phyloP scores from a whole-genome alignment of 208 protist species.

The Crithidia sp. region DNA sequence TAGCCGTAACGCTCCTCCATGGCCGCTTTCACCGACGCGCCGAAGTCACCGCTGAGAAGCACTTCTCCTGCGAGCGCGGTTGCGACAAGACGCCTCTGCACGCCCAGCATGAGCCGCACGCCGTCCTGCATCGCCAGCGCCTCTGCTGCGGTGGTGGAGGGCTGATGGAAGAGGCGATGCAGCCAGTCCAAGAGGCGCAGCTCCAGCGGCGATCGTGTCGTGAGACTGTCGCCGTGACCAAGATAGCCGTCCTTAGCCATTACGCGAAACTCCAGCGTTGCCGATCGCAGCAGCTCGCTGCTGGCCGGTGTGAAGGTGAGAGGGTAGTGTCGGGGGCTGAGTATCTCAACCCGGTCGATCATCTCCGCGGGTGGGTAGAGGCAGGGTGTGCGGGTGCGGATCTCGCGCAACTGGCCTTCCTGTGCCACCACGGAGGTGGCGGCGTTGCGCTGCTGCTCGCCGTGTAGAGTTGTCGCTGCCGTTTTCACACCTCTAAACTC shows the following conservation, averaged over 20 bases:
- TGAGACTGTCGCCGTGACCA: not conserved
- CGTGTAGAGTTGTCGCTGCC: not conserved
- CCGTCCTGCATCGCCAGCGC: conserved; percentile 67
- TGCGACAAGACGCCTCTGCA: conserved; percentile 5
- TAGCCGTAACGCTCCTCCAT: conserved; percentile 60
- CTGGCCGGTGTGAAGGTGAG: conserved; percentile 34
- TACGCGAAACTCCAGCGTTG: conserved; percentile 26
- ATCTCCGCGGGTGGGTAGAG: conserved; percentile 71
- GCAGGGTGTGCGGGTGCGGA: conserved; percentile 73
- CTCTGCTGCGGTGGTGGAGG: conserved; percentile 28
- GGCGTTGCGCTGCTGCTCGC: too few species aligned
- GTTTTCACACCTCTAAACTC: not conserved
- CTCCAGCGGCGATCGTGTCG: conserved; percentile 32
- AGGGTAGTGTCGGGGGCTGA: conserved; percentile 65
- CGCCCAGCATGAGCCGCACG: conserved; percentile 47
- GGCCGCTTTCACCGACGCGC: conserved; percentile 41
- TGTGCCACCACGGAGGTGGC: conserved; percentile 24
- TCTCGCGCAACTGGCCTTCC: conserved; percentile 27
- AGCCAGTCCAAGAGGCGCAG: conserved; percentile 65
- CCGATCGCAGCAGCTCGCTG: conserved; percentile 19
- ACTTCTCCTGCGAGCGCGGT: conserved; percentile 23
- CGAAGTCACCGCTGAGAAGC: conserved; percentile 61
- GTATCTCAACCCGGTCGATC: conserved; percentile 76
- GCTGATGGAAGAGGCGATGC: conserved; percentile 55
- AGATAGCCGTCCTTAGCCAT: conserved; percentile 23